Conservation (phyloP, 73 alveolate species). For the Vitrella brassicaformis region DNA sequence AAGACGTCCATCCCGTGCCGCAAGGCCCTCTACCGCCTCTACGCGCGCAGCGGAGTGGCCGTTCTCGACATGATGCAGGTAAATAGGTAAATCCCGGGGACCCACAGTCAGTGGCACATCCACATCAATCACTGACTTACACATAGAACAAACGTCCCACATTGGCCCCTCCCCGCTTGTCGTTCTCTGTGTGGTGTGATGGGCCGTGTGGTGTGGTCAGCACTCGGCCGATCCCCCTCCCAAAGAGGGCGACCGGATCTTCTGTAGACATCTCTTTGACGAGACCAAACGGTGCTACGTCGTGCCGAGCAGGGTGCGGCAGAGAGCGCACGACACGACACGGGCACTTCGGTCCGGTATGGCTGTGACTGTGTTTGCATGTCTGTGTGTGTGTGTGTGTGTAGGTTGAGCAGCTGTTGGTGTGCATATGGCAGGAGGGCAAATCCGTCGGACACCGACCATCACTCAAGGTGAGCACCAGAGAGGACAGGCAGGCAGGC, state of each 20-base stretch:
- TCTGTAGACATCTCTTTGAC: slow-evolving; percentile 30
- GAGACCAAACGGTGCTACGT: slow-evolving; percentile 7
- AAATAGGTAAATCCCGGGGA: neutral
- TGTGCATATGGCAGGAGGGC: neutral
- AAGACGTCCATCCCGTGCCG: slow-evolving; percentile 52
- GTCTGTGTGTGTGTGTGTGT: neutral
- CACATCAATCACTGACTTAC: neutral
- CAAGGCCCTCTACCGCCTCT: slow-evolving; percentile 46
- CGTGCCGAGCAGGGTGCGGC: slow-evolving; percentile 17
- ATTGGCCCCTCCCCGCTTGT: neutral
- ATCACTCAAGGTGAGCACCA: neutral
- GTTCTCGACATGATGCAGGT: slow-evolving; percentile 36
- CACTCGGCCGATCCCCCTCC: slow-evolving; percentile 38
- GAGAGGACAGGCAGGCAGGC: neutral
- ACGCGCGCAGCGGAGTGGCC: slow-evolving; percentile 22
- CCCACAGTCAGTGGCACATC: neutral
- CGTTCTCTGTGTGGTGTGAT: neutral
- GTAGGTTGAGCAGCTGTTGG: neutral
- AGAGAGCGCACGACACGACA: too few species aligned
- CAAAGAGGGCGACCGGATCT: slow-evolving; percentile 8
- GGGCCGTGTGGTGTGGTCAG: neutral
- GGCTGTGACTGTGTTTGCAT: neutral
- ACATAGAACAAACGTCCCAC: neutral
- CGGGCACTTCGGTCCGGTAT: neutral
- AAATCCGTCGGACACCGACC: neutral